A percentile compares a stretch with the other conserved stretches of the same genome.
phyloP scores from a whole-genome alignment of 169 alveolate species.

The Plasmodium ovale region DNA sequence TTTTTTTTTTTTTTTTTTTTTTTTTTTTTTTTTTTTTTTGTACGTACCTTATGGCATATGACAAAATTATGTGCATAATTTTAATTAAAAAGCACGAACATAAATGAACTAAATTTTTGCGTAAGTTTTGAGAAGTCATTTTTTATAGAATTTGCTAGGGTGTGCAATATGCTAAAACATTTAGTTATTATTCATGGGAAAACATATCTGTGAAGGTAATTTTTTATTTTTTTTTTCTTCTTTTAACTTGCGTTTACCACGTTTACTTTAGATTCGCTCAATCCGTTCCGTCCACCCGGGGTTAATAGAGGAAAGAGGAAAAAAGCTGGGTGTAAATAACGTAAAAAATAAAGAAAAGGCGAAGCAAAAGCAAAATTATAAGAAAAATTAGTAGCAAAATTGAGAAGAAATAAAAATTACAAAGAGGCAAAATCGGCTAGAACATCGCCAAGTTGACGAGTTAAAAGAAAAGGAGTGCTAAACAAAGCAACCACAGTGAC shows the following conservation, averaged over 20 bases:
- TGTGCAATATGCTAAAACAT: neutral
- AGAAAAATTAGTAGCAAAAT: too few species aligned
- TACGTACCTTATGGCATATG: neutral
- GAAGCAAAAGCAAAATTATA: too few species aligned
- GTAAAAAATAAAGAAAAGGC: too few species aligned
- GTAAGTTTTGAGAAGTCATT: too few species aligned
- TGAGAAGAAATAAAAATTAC: too few species aligned
- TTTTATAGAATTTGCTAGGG: neutral
- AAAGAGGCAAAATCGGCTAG: too few species aligned
- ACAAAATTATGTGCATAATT: neutral
- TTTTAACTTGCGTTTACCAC: neutral
- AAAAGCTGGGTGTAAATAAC: neutral
- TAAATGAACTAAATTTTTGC: neutral
- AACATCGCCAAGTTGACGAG: too few species aligned
- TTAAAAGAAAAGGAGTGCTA: too few species aligned
- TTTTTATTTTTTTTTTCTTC: constrained; percentile 16
- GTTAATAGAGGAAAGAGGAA: neutral
- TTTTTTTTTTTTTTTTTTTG: neutral
- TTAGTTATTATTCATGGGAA: neutral
- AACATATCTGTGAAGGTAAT: neutral
- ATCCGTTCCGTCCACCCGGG: neutral
- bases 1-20: too few species aligned
- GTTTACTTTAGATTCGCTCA: neutral
- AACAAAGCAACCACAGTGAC: too few species aligned
- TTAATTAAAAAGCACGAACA: too few species aligned